Base-by-base conservation (phyloP, 2,329 filamentous ascomycete genomes). In the Elsinoe necatrix region DNA sequence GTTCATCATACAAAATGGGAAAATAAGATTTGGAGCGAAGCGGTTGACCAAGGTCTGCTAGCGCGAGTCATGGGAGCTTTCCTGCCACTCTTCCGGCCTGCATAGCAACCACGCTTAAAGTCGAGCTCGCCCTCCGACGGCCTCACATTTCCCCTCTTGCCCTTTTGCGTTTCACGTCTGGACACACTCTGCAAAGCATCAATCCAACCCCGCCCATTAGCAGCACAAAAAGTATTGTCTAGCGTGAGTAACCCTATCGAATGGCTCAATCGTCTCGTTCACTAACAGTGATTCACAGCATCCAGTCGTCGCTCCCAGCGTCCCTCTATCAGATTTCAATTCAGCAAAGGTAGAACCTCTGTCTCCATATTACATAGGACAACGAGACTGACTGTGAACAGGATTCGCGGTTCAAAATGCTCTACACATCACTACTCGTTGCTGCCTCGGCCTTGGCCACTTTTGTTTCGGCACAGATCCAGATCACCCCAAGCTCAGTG, bases 401-500 rank as follows among this genome's bases (percentile, higher is more conserved):
- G 18, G 4, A 48, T 9, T 37, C 48, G 14, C 29, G 14, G 25
- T 12, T n/a, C 69, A 77, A 57, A 63, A 76, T 79, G 77, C 69
- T 74, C 71, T 73, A 72, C 71, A 72, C 74, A 37, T 69, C 72
- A 58, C 64, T 76, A 63, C 61, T 77, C 64, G 59, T 77, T 65
- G 69, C 75, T 65, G 72, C 72, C 50, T 64, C 75, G 62, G 71
- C 78, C 61, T 67, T 78, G 60, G 68, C 74, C 62, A 69, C 72
- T 64, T 63, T 74, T 27, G 72, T 70, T 54, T 71, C 70, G 55
- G 75, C 76, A 47, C 75, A 77, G 65, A 72, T 69, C 63, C 67
- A 66, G 45, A 74, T 81, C 66, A 65, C 73, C 60, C 63, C 76
- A 55, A 68, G 61, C 63, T 54, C 62, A 25, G 69, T 82, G 41